Base-by-base conservation (phyloP, 2,329 filamentous ascomycete genomes). In the Cryphonectria naterciae region DNA sequence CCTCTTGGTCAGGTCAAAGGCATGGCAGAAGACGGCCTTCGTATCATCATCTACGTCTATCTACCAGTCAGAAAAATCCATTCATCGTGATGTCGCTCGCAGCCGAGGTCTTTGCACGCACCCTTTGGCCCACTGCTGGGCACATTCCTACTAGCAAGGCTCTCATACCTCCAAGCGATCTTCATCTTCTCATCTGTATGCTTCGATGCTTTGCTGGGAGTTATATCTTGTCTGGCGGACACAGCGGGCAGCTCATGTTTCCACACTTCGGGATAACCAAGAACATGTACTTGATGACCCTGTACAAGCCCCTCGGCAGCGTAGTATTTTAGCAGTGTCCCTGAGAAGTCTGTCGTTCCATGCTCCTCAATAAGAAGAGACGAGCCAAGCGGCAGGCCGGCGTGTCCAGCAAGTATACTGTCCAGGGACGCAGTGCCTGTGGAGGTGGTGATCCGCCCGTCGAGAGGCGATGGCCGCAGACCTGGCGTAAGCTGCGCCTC, bases 161-260 rank as follows among this genome's bases (percentile, higher is more conserved):
- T 88, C 81, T 98, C 95, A 82, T 99, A 99, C 80, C 96, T 88
- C 96, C 96, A 99, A 4, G 96, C 96, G 83, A 99, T 99, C 83
- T 97, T 98, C 96, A 99, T 98, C 81, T 91, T 95, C 73, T 95
- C 92, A 80, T 76, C 84, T 79, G 66, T 85, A 46, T 54, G 67
- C 22, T 11, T 61, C 3, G 69, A 64, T n/a, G 63, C 3, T 49
- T 71, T 69, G 41, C 37, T 11, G 22, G 69, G 32, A n/a, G 39
- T 52, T 81, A 74, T 79, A 64, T 77, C 75, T 22, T 81, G 79
- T 13, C 77, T 82, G 1, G 85, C 81, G 63, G 87, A 86, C 46
- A 97, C 80, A 0, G 92, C 95, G 3, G 96, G 96, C 32, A 99
- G 84, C 75, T 95, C 94, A 74, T 92, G 86, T 52, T 90, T 89